Evolutionary conservation across 2,329 filamentous ascomycete species (phyloP), one percentile per base, ranked within the genome.

Genomic region (Davidsoniella eucalypti): DNA sequence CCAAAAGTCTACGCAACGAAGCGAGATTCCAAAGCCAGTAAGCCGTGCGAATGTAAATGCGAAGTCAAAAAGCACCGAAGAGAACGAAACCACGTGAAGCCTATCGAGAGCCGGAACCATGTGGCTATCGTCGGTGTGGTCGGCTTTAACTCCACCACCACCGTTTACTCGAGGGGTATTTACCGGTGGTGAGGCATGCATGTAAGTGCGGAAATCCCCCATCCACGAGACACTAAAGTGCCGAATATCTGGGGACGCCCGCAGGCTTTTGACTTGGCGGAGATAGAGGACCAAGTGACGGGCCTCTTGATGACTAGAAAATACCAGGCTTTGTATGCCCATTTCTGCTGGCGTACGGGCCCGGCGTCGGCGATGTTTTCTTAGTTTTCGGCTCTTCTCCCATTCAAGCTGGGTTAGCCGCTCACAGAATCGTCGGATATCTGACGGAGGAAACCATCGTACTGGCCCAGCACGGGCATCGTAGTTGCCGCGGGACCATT

Each of bases 361-460:
- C 18, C 40, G 41, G 18, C 41, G 40, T 3, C 48, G 40, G 9
- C 29, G 39, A 16, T 29, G 29, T 44, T 50, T 44, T 3, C 42
- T 7, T 17, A 50, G 38, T 18, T 33, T 45, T 8, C 48, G 17
- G 29, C n/a, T 44, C 39, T 50, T 44, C 39, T 50, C 41, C 41
- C 42, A 50, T 25, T 50, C 42, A 21, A 50, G 40, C 12, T 44
- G 42, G 17, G 44, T 37, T 17, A 50, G n/a, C 3, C 42, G 48
- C 14, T 17, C 12, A 18, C 40, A 44, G 6, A 50, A 42, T 4
- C 17, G 29, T 17, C 16, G 41, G 26, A 45, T n/a, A 25, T 33
- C 38, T 25, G 29, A 18, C 5, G 42, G 36, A n/a, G 38, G n/a
- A 29, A 50, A 44, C 16, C 17, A 9, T 16, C 21, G 33, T 16